phyloP scores from a whole-genome alignment of 768 basidiomycete genomes.

The Lanmaoa pseudosensibilis region DNA sequence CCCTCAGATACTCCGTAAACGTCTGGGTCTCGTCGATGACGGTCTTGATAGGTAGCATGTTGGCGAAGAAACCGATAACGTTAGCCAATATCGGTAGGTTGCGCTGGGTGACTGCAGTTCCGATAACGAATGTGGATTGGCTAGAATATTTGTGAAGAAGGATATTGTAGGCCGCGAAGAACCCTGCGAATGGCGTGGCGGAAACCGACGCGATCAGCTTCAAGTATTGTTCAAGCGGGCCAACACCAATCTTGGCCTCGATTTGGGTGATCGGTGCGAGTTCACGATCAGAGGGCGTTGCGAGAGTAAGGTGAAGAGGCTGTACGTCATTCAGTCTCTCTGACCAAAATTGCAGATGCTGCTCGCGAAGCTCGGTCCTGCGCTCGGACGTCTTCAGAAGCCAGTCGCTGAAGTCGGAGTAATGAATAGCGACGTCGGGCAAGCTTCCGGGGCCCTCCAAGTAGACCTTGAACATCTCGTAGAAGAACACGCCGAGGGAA shows the following conservation, averaged over 20 bases:
- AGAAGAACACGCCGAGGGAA: slow-evolving; percentile 32
- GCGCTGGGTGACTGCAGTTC: slow-evolving; percentile 33
- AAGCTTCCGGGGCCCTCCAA: slow-evolving; percentile 27
- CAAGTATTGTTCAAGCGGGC: slow-evolving; percentile 19
- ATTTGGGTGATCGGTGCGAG: slow-evolving; percentile 32
- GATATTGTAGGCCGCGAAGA: slow-evolving; percentile 35
- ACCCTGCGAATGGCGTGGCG: slow-evolving; percentile 30
- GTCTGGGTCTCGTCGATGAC: slow-evolving; percentile 24
- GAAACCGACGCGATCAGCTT: slow-evolving; percentile 16
- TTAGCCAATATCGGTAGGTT: slow-evolving; percentile 28
- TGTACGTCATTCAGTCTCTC: slow-evolving; percentile 17
- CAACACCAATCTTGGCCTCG: slow-evolving; percentile 22
- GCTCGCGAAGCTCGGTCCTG: slow-evolving; percentile 26
- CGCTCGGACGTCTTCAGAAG: slow-evolving; percentile 30
- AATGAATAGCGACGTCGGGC: slow-evolving; percentile 23
- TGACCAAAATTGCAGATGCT: slow-evolving; percentile 28
- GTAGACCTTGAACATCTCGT: slow-evolving; percentile 30
- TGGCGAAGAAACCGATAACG: slow-evolving; percentile 33
- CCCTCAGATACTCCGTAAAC: slow-evolving; percentile 24
- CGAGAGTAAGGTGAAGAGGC: slow-evolving; percentile 25
- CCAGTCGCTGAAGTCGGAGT: slow-evolving; percentile 26
- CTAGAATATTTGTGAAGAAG: slow-evolving; percentile 35
- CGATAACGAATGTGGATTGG: slow-evolving; percentile 29
- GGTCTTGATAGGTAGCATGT: slow-evolving; percentile 33
- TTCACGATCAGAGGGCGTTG: slow-evolving; percentile 26